Evolutionary conservation across 169 alveolate genomes (phyloP).

Genomic region (Eimeria tenella): DNA sequence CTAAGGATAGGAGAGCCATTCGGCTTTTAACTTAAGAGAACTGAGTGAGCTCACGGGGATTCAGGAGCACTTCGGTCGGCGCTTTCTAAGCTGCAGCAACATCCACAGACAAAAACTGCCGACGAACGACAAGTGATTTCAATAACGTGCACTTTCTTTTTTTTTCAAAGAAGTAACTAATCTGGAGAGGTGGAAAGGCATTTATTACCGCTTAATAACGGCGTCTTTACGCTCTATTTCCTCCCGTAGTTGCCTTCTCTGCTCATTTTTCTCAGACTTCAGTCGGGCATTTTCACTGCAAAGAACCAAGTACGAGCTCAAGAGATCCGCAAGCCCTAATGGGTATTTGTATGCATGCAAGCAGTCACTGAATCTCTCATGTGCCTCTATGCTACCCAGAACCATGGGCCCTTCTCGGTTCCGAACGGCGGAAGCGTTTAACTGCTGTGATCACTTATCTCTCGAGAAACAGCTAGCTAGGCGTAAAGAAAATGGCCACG

Average conservation of each 20-base stretch:
- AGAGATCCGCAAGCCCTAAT: not conserved
- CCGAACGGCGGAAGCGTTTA: too few relatives aligned
- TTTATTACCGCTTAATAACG: slow-evolving; percentile 24
- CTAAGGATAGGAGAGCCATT: too few relatives aligned
- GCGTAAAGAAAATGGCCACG: too few relatives aligned
- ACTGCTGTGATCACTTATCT: too few relatives aligned
- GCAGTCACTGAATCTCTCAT: not conserved
- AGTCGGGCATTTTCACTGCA: slow-evolving; percentile 43
- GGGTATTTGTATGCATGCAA: not conserved
- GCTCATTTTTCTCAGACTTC: slow-evolving; percentile 35
- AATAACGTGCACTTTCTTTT: too few relatives aligned
- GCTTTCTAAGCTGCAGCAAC: slow-evolving; percentile 3
- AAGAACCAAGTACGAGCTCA: not conserved
- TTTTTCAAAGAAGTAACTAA: too few relatives aligned
- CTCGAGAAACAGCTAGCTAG: too few relatives aligned
- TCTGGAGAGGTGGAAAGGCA: not conserved
- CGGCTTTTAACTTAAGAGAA: too few relatives aligned
- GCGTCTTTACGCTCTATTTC: slow-evolving; percentile 27
- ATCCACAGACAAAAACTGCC: not conserved
- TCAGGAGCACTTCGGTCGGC: not conserved
- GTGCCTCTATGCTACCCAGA: not conserved
- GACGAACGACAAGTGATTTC: too few relatives aligned
- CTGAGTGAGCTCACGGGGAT: too few relatives aligned
- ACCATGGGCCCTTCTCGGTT: too few relatives aligned
- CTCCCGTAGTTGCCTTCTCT: not conserved